Evolutionary conservation across 1,284 basidiomycete species (phyloP).

Genomic region (Apiotrichum porosum): DNA sequence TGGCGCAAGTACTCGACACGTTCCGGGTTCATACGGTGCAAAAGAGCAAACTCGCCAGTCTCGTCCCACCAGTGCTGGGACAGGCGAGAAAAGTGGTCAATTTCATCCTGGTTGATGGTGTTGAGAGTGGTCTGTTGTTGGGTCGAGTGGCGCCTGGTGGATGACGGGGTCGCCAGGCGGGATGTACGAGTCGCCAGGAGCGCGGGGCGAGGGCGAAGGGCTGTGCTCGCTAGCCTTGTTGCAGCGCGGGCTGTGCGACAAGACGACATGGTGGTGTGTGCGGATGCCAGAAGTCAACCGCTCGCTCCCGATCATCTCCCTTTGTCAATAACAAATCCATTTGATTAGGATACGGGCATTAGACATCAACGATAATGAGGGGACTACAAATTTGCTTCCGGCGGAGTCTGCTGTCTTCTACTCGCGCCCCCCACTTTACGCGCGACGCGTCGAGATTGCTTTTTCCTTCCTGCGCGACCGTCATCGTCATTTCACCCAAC

Average conservation of each 20-base stretch:
- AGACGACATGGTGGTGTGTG: no score
- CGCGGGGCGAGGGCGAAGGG: neutral
- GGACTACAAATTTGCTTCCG: neutral
- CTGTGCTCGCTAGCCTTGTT: no score
- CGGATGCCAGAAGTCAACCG: no score
- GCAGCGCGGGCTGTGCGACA: no score
- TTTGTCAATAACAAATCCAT: no score
- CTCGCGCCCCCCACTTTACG: neutral
- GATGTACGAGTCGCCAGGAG: neutral
- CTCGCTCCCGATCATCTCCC: no score
- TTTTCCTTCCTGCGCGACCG: neutral
- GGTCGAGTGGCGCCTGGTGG: no score
- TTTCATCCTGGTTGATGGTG: constrained; percentile 71
- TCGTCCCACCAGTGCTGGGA: constrained; percentile 98
- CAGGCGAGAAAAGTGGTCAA: constrained; percentile 86
- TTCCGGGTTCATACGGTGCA: constrained; percentile 95
- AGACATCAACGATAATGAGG: neutral
- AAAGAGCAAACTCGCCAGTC: constrained; percentile 77
- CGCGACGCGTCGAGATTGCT: constrained; percentile 1
- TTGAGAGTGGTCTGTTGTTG: constrained; percentile 23
- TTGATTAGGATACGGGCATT: neutral
- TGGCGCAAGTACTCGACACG: constrained; percentile 79
- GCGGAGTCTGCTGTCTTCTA: no score
- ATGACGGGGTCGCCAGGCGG: neutral
- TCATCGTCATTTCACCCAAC: neutral